Conservation (phyloP, 2,329 filamentous ascomycete genomes). For the Talaromyces sp. region DNA sequence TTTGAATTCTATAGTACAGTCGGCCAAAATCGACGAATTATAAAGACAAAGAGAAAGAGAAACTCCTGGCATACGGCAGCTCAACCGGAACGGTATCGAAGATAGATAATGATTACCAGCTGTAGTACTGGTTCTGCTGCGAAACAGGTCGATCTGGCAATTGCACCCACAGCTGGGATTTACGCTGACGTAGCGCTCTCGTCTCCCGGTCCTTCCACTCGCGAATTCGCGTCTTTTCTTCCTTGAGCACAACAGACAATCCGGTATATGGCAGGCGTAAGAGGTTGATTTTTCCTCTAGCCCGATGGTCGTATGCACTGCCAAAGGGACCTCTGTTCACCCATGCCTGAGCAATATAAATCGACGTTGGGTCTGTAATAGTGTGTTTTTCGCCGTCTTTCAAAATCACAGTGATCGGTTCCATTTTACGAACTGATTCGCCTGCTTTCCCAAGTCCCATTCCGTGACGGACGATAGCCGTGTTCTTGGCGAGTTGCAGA, state of each 20-base stretch:
- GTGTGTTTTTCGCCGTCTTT: slow-evolving; percentile 69
- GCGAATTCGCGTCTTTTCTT: slow-evolving; percentile 83
- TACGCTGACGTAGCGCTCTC: slow-evolving; percentile 68
- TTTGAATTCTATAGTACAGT: slow-evolving; percentile 13
- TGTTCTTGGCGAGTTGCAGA: slow-evolving; percentile 73
- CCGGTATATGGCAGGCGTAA: slow-evolving; percentile 69
- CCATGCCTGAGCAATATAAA: slow-evolving; percentile 93
- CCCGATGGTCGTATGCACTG: slow-evolving; percentile 63
- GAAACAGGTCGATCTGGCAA: slow-evolving; percentile 80
- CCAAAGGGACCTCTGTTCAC: slow-evolving; percentile 69
- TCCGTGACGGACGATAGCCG: slow-evolving; percentile 70
- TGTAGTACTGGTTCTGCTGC: slow-evolving; percentile 81
- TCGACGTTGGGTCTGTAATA: slow-evolving; percentile 67
- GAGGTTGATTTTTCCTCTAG: slow-evolving; percentile 64
- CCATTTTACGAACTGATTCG: slow-evolving; percentile 21
- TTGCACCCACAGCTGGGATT: slow-evolving; percentile 77
- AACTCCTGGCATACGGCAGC: not conserved
- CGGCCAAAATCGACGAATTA: not conserved
- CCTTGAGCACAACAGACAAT: slow-evolving; percentile 78
- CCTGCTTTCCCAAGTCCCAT: slow-evolving; percentile 64
- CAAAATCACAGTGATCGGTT: slow-evolving; percentile 59
- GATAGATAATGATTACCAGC: slow-evolving; percentile 59
- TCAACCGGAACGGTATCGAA: not conserved
- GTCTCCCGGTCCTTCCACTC: slow-evolving; percentile 71
- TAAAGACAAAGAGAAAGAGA: not conserved